A percentile compares a stretch with the other conserved stretches of the same genome.
phyloP scores from a whole-genome alignment of 2,329 filamentous ascomycete species.

The Periconia macrospinosa region DNA sequence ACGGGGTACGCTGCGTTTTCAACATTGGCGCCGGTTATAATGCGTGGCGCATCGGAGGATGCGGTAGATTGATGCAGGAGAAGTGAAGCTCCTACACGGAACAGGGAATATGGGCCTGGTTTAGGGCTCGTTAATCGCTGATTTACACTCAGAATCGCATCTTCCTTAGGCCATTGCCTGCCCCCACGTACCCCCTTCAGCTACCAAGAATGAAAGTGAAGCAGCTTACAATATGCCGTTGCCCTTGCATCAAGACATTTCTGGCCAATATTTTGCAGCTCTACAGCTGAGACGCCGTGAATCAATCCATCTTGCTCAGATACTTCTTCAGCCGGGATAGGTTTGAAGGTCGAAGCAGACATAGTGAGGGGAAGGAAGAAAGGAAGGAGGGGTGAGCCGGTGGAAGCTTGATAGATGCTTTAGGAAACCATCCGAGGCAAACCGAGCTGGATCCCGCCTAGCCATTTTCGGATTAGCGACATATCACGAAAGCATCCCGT shows the following conservation, averaged over 20 bases:
- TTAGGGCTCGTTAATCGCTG: neutral
- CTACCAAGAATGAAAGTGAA: neutral
- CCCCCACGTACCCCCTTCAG: neutral
- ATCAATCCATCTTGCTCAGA: constrained; percentile 47
- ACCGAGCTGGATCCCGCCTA: neutral
- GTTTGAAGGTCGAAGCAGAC: constrained; percentile 32
- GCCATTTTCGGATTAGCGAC: neutral
- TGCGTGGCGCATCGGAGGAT: constrained; percentile 41
- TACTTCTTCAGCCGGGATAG: constrained; percentile 25
- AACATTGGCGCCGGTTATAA: constrained; percentile 70
- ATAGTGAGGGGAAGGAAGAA: constrained; percentile 35
- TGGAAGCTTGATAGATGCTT: constrained; percentile 4
- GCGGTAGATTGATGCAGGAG: constrained; percentile 51
- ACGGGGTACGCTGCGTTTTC: constrained; percentile 94
- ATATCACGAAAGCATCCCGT: neutral
- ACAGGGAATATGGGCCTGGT: constrained; percentile 79
- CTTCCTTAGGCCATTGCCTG: neutral
- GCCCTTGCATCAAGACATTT: constrained; percentile 72
- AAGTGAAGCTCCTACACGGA: constrained; percentile 84
- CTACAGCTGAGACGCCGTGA: constrained; percentile 59
- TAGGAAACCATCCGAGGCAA: neutral
- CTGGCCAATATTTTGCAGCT: constrained; percentile 66
- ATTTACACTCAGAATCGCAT: neutral
- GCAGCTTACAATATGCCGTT: constrained; percentile 74
- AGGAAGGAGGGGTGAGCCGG: neutral